These are phyloP conservation scores for Sesbania bispinosa DNA, from an alignment of 306 rosid genomes.

Conservation along the genomic window DNA sequence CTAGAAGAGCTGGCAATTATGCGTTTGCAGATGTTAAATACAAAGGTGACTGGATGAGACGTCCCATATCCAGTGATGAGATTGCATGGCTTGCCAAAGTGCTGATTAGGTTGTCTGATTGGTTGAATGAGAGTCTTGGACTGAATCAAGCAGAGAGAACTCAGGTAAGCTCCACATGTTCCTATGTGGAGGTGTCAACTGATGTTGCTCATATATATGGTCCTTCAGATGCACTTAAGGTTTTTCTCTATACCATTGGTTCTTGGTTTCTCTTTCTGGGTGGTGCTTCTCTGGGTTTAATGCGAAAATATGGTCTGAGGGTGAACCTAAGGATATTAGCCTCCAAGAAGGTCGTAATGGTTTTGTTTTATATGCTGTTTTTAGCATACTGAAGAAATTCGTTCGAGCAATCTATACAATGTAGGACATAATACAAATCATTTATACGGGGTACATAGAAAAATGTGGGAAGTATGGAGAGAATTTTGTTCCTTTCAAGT, in stretches of 20 bases:
- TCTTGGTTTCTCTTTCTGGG: slow-evolving; percentile 74
- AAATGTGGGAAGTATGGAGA: slow-evolving; percentile 20
- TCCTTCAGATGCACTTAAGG: slow-evolving; percentile 51
- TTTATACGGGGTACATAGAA: slow-evolving; percentile 11
- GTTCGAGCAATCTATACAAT: slow-evolving; percentile 29
- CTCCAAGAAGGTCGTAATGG: slow-evolving; percentile 69
- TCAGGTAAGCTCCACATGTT: slow-evolving; percentile 31
- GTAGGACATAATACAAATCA: too few relatives aligned
- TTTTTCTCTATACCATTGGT: slow-evolving; percentile 43
- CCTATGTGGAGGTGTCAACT: slow-evolving; percentile 53
- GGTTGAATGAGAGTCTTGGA: slow-evolving; percentile 70
- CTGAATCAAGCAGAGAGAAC: slow-evolving; percentile 47
- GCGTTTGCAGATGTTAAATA: slow-evolving; percentile 44
- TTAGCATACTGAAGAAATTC: slow-evolving; percentile 46
- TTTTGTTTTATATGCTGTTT: slow-evolving; percentile 49
- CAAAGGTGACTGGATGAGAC: slow-evolving; percentile 96
- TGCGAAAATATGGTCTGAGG: slow-evolving; percentile 61
- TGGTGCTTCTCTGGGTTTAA: slow-evolving; percentile 43
- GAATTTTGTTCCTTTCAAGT: background rate
- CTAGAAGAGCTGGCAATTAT: slow-evolving; percentile 57
- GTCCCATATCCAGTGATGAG: slow-evolving; percentile 75
- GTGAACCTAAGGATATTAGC: slow-evolving; percentile 78
- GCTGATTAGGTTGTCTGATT: slow-evolving; percentile 61
- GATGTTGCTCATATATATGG: slow-evolving; percentile 48
- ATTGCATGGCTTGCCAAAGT: slow-evolving; percentile 77